Conservation (phyloP, 805 yeast species). For the Saccharomycopsis sp. region DNA sequence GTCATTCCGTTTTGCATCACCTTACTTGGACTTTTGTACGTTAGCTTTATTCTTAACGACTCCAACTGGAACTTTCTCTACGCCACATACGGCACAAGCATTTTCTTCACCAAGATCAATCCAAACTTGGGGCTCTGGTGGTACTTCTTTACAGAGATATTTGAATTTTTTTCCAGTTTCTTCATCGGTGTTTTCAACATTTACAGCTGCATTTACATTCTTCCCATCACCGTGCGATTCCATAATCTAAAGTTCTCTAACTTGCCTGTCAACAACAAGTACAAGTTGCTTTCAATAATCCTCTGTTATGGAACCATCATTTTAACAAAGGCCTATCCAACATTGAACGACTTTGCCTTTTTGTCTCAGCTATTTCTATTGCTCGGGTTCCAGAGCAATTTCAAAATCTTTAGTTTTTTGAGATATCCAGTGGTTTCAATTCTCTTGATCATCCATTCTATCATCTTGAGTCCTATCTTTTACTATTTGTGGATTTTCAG, state of each 20-base stretch:
- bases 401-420: conserved; percentile 35
- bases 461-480: conserved; percentile 77
- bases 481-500: conserved; percentile 90
- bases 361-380: conserved; percentile 42
- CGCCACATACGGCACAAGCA: conserved; percentile 49
- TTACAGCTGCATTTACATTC: conserved; percentile 54
- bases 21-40: conserved; percentile 27
- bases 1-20: conserved; percentile 27
- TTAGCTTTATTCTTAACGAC: conserved; percentile 36
- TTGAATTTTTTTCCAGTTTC: conserved; percentile 79
- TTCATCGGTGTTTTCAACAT: conserved; percentile 80
- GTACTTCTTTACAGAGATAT: conserved; percentile 95
- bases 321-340: conserved; percentile 80
- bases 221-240: conserved; percentile 73
- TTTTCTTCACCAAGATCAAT: conserved; percentile 60
- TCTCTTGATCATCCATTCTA: conserved; percentile 47
- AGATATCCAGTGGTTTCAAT: conserved; percentile 43
- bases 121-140: conserved; percentile 98
- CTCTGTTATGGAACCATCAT: conserved; percentile 45
- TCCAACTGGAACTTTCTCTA: conserved; percentile 40
- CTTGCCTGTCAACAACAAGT: conserved; percentile 27
- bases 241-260: conserved; percentile 21
- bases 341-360: conserved; percentile 67
- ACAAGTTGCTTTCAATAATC: conserved; percentile 52
- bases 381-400: conserved; percentile 34